Percentiles rank a stretch among this genome's conserved stretches.
Conservation (phyloP, 2,329 filamentous ascomycete genomes). For the Colletotrichum sp. region DNA sequence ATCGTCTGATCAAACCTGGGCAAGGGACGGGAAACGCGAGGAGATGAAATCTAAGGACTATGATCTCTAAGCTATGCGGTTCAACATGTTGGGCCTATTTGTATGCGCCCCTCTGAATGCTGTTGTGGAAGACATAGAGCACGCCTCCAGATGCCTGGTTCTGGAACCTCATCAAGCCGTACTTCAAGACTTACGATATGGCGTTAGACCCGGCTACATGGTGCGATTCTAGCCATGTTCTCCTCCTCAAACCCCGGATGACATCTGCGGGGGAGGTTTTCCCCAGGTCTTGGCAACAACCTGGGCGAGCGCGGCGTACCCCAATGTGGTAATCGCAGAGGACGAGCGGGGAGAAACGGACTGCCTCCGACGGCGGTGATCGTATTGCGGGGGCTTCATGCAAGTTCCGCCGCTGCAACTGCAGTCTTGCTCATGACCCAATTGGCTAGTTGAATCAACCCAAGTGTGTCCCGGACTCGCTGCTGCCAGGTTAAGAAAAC, state of each 20-base stretch:
- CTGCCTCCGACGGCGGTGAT: neutral
- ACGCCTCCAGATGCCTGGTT: neutral
- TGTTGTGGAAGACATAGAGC: neutral
- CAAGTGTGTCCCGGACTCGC: rapidly evolving
- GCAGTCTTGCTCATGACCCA: neutral
- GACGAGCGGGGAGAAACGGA: neutral
- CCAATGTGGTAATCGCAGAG: neutral
- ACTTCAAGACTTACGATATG: neutral
- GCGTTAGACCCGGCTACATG: neutral
- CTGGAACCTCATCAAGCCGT: neutral
- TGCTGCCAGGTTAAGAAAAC: neutral
- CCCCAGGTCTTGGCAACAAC: neutral
- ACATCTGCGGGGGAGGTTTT: neutral
- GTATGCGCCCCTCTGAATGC: neutral
- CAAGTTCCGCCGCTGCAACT: neutral
- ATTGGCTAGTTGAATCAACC: neutral
- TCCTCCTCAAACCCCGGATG: neutral
- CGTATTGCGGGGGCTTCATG: neutral
- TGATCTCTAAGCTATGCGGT: neutral
- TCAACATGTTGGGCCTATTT: neutral
- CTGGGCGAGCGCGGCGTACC: neutral
- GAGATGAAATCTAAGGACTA: neutral
- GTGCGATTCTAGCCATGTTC: neutral
- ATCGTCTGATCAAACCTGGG: neutral
- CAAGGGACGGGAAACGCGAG: neutral